phyloP scores from a whole-genome alignment of 2,329 filamentous ascomycete species.

The Colletotrichum sp. region DNA sequence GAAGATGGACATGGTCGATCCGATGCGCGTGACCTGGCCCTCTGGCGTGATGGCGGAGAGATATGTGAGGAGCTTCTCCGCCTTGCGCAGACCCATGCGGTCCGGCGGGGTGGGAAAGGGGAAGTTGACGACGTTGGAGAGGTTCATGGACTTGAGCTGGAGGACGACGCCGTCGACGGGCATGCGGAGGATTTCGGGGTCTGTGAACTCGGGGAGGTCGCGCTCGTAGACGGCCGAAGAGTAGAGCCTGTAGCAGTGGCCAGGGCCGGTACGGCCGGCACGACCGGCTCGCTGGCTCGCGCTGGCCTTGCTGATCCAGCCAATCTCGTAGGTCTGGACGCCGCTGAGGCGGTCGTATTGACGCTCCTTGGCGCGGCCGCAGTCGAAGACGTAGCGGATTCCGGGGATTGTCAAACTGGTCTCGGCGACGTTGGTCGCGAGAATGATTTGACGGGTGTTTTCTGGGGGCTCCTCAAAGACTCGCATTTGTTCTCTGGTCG shows the following conservation, averaged over 20 bases:
- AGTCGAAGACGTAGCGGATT: slow-evolving; percentile 94
- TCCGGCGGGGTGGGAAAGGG: slow-evolving; percentile 94
- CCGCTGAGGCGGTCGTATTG: slow-evolving; percentile 87
- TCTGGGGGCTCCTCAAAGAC: slow-evolving; percentile 89
- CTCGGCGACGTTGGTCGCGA: slow-evolving; percentile 96
- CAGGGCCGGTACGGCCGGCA: slow-evolving; percentile 92
- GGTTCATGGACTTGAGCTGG: slow-evolving; percentile 92
- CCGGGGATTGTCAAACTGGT: slow-evolving; percentile 97
- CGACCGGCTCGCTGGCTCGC: slow-evolving; percentile 90
- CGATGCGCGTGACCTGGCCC: slow-evolving; percentile 79
- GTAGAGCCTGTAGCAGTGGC: slow-evolving; percentile 94
- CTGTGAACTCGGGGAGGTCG: slow-evolving; percentile 83
- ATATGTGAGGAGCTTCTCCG: slow-evolving; percentile 85
- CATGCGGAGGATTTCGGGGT: slow-evolving; percentile 88
- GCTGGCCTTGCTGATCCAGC: slow-evolving; percentile 97
- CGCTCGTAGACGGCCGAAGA: slow-evolving; percentile 93
- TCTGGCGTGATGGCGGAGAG: slow-evolving; percentile 76
- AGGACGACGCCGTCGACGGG: slow-evolving; percentile 92
- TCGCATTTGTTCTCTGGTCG: slow-evolving; percentile 86
- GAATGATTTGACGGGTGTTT: slow-evolving; percentile 81
- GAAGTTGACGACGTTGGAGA: slow-evolving; percentile 90
- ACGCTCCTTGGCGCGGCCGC: slow-evolving; percentile 89
- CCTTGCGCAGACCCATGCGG: slow-evolving; percentile 74
- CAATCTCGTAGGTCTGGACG: slow-evolving; percentile 93
- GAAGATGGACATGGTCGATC: slow-evolving; percentile 84